These are phyloP conservation scores for Epipyxis sp. DNA, from an alignment of 108 stramenopile species.

Conservation along the genomic window DNA sequence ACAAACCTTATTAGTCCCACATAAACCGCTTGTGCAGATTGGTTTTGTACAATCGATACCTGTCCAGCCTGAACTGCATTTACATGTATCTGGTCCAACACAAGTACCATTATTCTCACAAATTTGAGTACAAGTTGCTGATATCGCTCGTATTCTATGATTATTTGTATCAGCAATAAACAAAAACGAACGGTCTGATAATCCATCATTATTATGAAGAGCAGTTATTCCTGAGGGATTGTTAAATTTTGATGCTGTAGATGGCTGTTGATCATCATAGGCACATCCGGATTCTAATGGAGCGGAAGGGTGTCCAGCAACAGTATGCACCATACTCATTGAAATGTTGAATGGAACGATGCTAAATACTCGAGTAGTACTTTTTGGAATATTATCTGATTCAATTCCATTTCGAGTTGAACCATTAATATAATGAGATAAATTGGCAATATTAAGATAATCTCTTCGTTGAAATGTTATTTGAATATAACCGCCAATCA, in stretches of 20 bases:
- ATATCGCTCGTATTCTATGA: conserved; percentile 66
- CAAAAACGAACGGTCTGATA: conserved; percentile 45
- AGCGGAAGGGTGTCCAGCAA: conserved; percentile 67
- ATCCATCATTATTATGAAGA: conserved; percentile 28
- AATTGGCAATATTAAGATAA: neutral
- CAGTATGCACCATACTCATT: conserved; percentile 57
- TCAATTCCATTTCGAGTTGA: conserved; percentile 25
- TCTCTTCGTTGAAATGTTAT: conserved; percentile 44
- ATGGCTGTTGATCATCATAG: conserved; percentile 59
- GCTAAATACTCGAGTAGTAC: conserved; percentile 43
- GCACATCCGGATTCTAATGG: conserved; percentile 65
- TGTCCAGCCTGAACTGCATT: conserved; percentile 64
- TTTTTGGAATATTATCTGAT: conserved; percentile 31
- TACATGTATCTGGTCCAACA: conserved; percentile 62
- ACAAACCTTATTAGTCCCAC: conserved; percentile 60
- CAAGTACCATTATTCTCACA: conserved; percentile 78
- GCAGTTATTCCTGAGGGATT: conserved; percentile 61
- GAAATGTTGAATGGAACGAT: conserved; percentile 9
- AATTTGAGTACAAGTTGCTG: conserved; percentile 63
- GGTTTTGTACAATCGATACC: conserved; percentile 66
- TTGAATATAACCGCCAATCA: conserved; percentile 50
- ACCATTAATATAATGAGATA: neutral
- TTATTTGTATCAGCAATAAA: conserved; percentile 72
- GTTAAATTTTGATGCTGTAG: conserved; percentile 56
- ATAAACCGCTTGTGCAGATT: conserved; percentile 51